These are phyloP conservation scores for Chaetomium cochliodes DNA, from an alignment of 495 filamentous ascomycete species.

Conservation along the genomic window DNA sequence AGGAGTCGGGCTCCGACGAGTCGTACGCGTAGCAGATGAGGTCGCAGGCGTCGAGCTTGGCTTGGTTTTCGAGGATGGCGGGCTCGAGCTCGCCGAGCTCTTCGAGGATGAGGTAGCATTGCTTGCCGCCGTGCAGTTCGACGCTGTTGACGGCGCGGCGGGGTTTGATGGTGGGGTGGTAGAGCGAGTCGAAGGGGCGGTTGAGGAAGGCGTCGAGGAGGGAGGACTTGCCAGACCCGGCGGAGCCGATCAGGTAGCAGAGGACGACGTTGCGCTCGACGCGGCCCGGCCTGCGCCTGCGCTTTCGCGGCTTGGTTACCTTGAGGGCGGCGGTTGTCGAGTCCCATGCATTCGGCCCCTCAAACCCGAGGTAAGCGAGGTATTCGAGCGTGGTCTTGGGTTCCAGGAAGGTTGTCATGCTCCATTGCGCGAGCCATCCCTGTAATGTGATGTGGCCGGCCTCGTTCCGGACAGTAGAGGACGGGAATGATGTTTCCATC, in stretches of 20 bases:
- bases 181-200: constrained; percentile 78
- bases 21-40: constrained; percentile 95
- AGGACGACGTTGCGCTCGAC: constrained; percentile 96
- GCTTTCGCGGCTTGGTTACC: constrained; percentile 85
- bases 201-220: constrained; percentile 89
- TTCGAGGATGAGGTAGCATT: constrained; percentile 93
- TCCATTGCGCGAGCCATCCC: constrained; percentile 98
- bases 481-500: constrained; percentile 83
- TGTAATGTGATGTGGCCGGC: constrained; percentile 93
- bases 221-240: constrained; percentile 81
- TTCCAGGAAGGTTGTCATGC: constrained; percentile 97
- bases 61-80: constrained; percentile 86
- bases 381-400: constrained; percentile 94
- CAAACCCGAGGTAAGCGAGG: constrained; percentile 91
- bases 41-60: constrained; percentile 89
- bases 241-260: constrained; percentile 86
- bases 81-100: constrained; percentile 95
- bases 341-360: constrained; percentile 60
- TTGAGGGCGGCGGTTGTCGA: constrained; percentile 81
- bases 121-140: constrained; percentile 91
- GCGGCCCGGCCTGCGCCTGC: constrained; percentile 71
- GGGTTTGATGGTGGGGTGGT: constrained; percentile 91
- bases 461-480: constrained; percentile 91
- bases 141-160: constrained; percentile 93
- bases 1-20: constrained; percentile 91